Evolutionary conservation across 2,329 filamentous ascomycete species (phyloP), one percentile per base, ranked within the genome.

Genomic region (Claviceps lovelessii): DNA sequence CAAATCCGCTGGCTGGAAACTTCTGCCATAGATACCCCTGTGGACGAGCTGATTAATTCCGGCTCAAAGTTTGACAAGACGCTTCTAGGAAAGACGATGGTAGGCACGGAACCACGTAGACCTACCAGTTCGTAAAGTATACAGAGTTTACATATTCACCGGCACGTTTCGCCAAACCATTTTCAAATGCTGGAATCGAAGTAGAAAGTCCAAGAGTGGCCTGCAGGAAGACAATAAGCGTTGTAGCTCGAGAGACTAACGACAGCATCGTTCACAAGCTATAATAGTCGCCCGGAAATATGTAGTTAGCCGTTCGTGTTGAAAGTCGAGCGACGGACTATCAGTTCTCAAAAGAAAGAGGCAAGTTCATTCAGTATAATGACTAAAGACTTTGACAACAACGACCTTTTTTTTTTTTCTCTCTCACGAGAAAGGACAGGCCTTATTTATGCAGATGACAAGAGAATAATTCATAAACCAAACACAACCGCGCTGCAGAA

Each of bases 11-110:
- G 87, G 85, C 55, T 86, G 78, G 65, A 85, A 88, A 60, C 86
- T 80, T 52, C 88, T 79, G 29, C 72, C 85, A 64, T 94, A 93
- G 55, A 90, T 87, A 46, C 80, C 84, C 85, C 76, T 78, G 23
- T 1, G 19, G 46, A 49, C 4, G 15, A 29, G 23, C 55, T 8
- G 53, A 45, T 39, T 49, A 41, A 41, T 6, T 31, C 11, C 39
- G 8, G 28, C 19, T 39, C 31, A 31, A 11, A 13, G 17, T 37
- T 49, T 17, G 47, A n/a, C 51, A 49, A 48, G 46, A 39, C 23
- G n/a, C 42, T n/a, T 35, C n/a, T 35, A 19, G 11, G 2, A 49
- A 35, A 3, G n/a, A 17, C 15, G 31, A 8, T 37, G 47, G n/a
- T 23, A 9, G n/a, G 7, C 10, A 48, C 9, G 15, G 46, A 8